Evolutionary conservation across 306 rosid genomes (phyloP).

Genomic region (Adenanthera pavonina): DNA sequence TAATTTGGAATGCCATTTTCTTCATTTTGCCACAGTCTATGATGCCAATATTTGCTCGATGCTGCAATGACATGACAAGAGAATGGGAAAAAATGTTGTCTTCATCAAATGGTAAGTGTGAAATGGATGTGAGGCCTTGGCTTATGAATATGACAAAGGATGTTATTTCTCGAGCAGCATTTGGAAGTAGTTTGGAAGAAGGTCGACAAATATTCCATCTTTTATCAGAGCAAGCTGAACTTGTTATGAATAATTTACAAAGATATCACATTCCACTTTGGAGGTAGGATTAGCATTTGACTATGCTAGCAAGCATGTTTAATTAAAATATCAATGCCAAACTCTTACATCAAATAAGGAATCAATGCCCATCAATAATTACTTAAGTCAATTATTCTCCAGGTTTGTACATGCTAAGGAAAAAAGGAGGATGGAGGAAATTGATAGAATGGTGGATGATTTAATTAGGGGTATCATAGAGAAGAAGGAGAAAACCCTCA

Average conservation of each 20-base stretch:
- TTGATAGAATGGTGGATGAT: constrained; percentile 1
- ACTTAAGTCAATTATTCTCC: background rate
- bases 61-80: background rate
- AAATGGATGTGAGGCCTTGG: background rate
- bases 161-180: background rate
- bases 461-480: constrained; percentile 24
- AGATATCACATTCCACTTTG: constrained; percentile 37
- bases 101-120: constrained; percentile 11
- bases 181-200: constrained; percentile 25
- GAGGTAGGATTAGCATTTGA: constrained; percentile 10
- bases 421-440: constrained; percentile 28
- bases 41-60: background rate
- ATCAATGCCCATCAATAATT: too few species aligned
- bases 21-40: background rate
- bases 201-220: constrained; percentile 42
- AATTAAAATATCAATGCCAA: too few species aligned
- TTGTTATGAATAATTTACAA: background rate
- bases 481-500: constrained; percentile 44
- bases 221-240: background rate
- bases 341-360: too few species aligned
- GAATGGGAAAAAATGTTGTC: background rate
- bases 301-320: too few species aligned
- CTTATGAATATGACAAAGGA: background rate
- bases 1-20: background rate
- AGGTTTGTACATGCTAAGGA: constrained; percentile 29